Evolutionary conservation across 106 monocot species (phyloP).

Genomic region (Cymbidium sinense): DNA sequence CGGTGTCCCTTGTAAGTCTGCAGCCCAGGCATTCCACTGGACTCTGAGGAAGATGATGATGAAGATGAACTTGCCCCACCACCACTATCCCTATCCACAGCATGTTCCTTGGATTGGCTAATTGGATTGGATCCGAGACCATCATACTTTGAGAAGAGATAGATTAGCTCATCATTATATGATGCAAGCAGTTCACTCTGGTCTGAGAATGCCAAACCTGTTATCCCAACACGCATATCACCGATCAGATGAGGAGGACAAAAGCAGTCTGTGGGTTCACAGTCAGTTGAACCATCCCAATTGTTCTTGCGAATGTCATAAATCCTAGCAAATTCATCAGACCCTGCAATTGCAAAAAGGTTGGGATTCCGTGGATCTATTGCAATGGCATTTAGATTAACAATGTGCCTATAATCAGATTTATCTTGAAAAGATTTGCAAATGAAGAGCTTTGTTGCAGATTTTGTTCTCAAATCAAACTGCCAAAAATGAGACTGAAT

Average conservation of each 20-base stretch:
- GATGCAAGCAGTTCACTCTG: conserved; percentile 71
- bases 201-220: conserved; percentile 79
- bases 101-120: conserved; percentile 1
- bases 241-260: conserved; percentile 58
- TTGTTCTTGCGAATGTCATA: conserved; percentile 74
- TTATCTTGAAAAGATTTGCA: conserved; percentile 41
- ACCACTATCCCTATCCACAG: conserved; percentile 6
- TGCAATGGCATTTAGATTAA: conserved; percentile 61
- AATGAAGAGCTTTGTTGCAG: conserved; percentile 40
- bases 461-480: conserved; percentile 71
- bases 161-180: conserved; percentile 60
- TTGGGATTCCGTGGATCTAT: conserved; percentile 76
- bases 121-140: conserved; percentile 40
- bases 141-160: conserved; percentile 58
- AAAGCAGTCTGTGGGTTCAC: conserved; percentile 39
- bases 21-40: conserved; percentile 7
- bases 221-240: conserved; percentile 43
- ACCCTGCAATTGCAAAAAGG: conserved; percentile 61
- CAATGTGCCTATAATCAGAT: conserved; percentile 6
- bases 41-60: conserved; percentile 10
- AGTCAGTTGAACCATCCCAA: conserved; percentile 23
- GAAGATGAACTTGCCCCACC: conserved; percentile 4
- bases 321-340: conserved; percentile 60
- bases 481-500: conserved; percentile 20
- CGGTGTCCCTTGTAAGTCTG: conserved; percentile 52